These are phyloP conservation scores for Penicillium sp. DNA, from an alignment of 2,329 filamentous ascomycete genomes.

Conservation along the genomic window DNA sequence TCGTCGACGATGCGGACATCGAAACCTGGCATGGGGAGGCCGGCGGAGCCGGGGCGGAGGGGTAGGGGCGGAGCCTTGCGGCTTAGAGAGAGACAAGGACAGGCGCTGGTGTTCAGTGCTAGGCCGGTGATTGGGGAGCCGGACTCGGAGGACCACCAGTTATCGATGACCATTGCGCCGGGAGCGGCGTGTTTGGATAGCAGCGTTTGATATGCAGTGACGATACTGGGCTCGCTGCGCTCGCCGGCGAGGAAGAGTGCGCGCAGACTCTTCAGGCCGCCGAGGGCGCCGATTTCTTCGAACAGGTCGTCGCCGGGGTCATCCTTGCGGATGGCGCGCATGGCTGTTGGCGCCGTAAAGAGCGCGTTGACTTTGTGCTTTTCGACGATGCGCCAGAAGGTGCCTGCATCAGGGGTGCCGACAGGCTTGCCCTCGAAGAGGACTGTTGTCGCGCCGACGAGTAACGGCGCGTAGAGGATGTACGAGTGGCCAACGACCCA, in stretches of 20 bases:
- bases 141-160: constrained; percentile 74
- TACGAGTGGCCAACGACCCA: constrained; percentile 90
- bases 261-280: constrained; percentile 70
- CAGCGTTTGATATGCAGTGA: constrained; percentile 77
- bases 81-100: too few species aligned
- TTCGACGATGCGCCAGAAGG: constrained; percentile 84
- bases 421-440: constrained; percentile 94
- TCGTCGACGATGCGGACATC: constrained; percentile 85
- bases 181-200: constrained; percentile 66
- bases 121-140: constrained; percentile 70
- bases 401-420: constrained; percentile 81
- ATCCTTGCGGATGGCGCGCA: constrained; percentile 83
- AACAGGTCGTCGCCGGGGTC: constrained; percentile 74
- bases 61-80: constrained; percentile 50
- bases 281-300: constrained; percentile 62
- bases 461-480: constrained; percentile 84
- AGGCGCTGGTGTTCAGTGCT: constrained; percentile 52
- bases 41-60: constrained; percentile 82
- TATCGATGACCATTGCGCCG: constrained; percentile 66
- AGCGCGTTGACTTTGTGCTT: constrained; percentile 82
- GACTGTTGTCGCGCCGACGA: constrained; percentile 81
- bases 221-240: constrained; percentile 81
- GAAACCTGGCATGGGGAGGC: constrained; percentile 89
- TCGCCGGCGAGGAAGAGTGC: constrained; percentile 87
- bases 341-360: constrained; percentile 84